Evolutionary conservation across 345 rosid genomes (phyloP), one percentile per base, ranked within the genome.

Genomic region (Microthlaspi erraticum): DNA sequence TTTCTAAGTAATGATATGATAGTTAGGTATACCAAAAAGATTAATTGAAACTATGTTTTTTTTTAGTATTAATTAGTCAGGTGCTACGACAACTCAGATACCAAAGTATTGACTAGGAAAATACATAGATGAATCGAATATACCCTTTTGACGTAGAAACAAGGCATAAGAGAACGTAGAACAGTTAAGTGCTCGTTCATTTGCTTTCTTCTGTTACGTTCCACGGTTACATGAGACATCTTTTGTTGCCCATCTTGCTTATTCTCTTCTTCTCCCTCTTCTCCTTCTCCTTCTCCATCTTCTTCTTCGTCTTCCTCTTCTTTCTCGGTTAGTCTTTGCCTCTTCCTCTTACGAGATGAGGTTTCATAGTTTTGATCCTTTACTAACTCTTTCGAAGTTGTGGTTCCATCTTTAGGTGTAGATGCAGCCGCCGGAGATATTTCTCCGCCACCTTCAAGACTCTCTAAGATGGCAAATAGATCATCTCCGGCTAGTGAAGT

Each of bases 71-170:
- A 62, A 34, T 31, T 39, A 52, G 18, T 39, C 10, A 10, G 38
- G 13, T 11, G 6, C 36, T 51, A 39, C 34, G 16, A 46, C 23
- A 68, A 33, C 45, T 62, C 17, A 36, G 18, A 18, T 6, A 37
- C n/a, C 29, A 37, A 32, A 42, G 58, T 33, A 42, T 3, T 62
- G 37, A 20, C 10, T 53, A 44, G 29, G 17, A 20, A 26, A 55
- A 45, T 19, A 0, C 31, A 50, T 71, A 29, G 38, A 43, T 37
- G 6, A 44, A 36, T 49, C 14, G 34, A 52, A 16, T 11, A 6
- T 80, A 92, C 99, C 71, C 99, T 86, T 78, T 95, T 95, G 84
- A 95, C 96, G 72, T 95, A 92, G 90, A 95, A 95, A 79, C 94
- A 83, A 75, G 99, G 99, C 98, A 90, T 92, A 39, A 95, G 83